Evolutionary conservation across 2,329 filamentous ascomycete species (phyloP), one percentile per base, ranked within the genome.

Genomic region (Exophiala lecanii-corni): DNA sequence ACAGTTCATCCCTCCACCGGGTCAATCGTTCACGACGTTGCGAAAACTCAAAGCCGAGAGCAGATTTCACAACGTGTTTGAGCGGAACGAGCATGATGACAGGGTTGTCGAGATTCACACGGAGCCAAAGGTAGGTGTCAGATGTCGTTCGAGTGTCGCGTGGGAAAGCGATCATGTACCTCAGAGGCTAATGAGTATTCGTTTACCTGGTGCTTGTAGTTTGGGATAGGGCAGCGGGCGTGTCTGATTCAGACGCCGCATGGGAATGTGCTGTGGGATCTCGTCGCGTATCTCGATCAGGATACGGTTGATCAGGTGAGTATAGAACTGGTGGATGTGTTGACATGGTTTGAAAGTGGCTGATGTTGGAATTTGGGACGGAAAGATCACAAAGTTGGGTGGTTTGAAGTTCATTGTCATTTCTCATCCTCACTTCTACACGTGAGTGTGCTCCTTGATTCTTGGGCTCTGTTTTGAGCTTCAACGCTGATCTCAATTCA

Each of bases 191-290:
- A n/a, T n/a, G n/a, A n/a, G n/a, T n/a, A n/a, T n/a, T n/a, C n/a
- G n/a, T n/a, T n/a, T n/a, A n/a, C n/a, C n/a, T n/a, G n/a, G n/a
- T n/a, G n/a, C n/a, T n/a, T 26, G n/a, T 32, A 81, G 60, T 66
- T 89, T 47, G 86, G 71, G 41, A 92, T 92, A 50, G 86, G 86
- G 1, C 82, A 92, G 63, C 75, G 86, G 21, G 81, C 81, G 15
- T 73, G 89, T 35, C 68, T 94, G 2, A 67, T 91, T 9, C 70
- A 73, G 37, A 86, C 84, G 0, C 69, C 76, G 0, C 45, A 62
- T 0, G 85, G 86, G 0, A 89, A 89, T 59, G 63, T 92, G 1
- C 74, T 92, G 2, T 94, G 86, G 86, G 87, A 92, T 62, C 80
- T 83, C 49, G 69, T 92, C 43, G 75, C 84, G 0, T 78, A 80